Evolutionary conservation across 2,329 filamentous ascomycete genomes (phyloP).

Genomic region (Colletotrichum godetiae): DNA sequence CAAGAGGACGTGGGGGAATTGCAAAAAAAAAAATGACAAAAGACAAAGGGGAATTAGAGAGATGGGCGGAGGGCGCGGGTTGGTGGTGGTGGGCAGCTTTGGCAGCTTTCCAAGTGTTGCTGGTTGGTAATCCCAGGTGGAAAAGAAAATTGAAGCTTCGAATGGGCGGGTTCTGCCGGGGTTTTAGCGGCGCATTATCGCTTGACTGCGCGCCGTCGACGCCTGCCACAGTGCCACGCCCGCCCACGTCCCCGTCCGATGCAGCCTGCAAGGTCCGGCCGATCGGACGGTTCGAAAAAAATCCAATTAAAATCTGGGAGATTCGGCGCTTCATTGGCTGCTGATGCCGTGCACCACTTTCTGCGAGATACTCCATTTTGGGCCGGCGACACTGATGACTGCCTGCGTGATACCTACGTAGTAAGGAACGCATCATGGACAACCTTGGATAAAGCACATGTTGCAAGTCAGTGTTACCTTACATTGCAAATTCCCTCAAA

Average conservation of each 20-base stretch:
- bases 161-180: constrained; percentile 26
- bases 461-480: not conserved
- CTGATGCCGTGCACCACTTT: constrained; percentile 3
- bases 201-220: not conserved
- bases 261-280: constrained; percentile 18
- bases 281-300: constrained; percentile 20
- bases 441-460: not conserved
- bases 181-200: constrained; percentile 35
- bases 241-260: not conserved
- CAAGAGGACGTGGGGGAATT: not conserved
- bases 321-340: constrained; percentile 1
- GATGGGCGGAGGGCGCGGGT: constrained; percentile 15
- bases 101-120: constrained; percentile 3
- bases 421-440: not conserved
- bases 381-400: constrained; percentile 1
- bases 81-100: constrained; percentile 7
- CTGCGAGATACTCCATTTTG: constrained; percentile 9
- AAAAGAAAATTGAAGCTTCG: constrained; percentile 37
- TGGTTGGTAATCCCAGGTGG: constrained; percentile 36
- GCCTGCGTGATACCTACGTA: too few relatives aligned
- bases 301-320: not conserved
- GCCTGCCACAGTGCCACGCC: too few relatives aligned
- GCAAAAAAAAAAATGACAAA: not conserved
- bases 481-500: not conserved
- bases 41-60: constrained; percentile 34